phyloP scores from a whole-genome alignment of 2,329 filamentous ascomycete genomes.

The Nothomitra cinnamomea region DNA sequence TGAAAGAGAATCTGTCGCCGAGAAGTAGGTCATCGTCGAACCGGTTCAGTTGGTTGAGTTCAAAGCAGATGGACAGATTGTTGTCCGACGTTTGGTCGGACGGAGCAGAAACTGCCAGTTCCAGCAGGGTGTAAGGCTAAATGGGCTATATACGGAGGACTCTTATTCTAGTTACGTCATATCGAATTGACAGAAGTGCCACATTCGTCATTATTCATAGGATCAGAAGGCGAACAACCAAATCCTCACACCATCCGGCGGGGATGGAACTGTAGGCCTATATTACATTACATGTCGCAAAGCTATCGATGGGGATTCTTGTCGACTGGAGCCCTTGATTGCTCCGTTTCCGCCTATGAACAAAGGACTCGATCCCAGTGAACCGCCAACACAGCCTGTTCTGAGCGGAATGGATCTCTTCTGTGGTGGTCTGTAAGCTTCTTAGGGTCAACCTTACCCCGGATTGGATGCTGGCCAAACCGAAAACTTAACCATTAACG shows the following conservation, averaged over 20 bases:
- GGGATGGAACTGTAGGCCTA: constrained; percentile 45
- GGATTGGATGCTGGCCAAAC: too few species aligned
- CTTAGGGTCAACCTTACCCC: too few species aligned
- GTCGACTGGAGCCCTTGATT: constrained; percentile 21
- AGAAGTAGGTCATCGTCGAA: constrained; percentile 30
- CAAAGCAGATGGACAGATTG: constrained; percentile 16
- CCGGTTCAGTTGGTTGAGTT: constrained; percentile 40
- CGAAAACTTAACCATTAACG: too few species aligned
- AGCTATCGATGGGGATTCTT: constrained; percentile 8
- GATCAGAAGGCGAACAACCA: constrained; percentile 16
- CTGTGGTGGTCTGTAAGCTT: constrained; percentile 58
- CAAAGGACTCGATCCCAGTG: constrained; percentile 37
- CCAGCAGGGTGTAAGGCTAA: constrained; percentile 12
- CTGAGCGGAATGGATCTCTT: constrained; percentile 54
- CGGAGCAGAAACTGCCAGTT: constrained; percentile 24
- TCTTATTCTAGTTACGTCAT: constrained; percentile 21
- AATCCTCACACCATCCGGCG: constrained; percentile 46
- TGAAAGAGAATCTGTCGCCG: constrained; percentile 28
- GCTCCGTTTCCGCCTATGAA: constrained; percentile 23
- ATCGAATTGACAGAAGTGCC: constrained; percentile 38
- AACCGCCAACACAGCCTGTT: constrained; percentile 16
- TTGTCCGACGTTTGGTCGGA: constrained; percentile 37
- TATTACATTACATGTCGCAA: constrained; percentile 42
- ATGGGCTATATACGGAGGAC: constrained; percentile 36
- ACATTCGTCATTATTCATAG: constrained; percentile 36